A percentile compares a stretch with the other conserved stretches of the same genome.
Conservation (phyloP, 2,329 filamentous ascomycete genomes). For the Aureobasidium sp. region DNA sequence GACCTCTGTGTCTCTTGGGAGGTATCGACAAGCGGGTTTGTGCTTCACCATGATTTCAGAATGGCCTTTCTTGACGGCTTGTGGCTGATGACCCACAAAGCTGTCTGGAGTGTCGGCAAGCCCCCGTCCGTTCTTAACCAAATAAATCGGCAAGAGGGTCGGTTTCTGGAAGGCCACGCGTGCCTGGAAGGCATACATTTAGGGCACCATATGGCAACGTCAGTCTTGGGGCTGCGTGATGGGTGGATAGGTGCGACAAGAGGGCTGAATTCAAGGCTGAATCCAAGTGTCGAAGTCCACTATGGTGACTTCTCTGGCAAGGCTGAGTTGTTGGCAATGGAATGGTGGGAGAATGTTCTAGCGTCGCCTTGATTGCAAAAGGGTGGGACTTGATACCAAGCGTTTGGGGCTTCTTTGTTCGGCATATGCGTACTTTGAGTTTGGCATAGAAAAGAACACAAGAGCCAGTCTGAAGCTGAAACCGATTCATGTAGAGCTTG, state of each 20-base stretch:
- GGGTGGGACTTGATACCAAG: background rate
- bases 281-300: background rate
- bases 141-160: background rate
- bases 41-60: constrained; percentile 3
- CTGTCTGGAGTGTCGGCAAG: background rate
- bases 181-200: background rate
- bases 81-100: background rate
- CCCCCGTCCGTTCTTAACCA: background rate
- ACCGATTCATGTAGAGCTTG: background rate
- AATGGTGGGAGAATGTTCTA: constrained; percentile 9
- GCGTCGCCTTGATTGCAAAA: background rate
- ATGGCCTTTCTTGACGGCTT: background rate
- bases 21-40: background rate
- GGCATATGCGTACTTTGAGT: background rate
- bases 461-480: background rate
- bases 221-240: background rate
- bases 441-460: background rate
- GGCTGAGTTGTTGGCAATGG: background rate
- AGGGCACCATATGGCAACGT: background rate
- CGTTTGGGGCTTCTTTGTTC: background rate
- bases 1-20: background rate
- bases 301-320: background rate
- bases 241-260: background rate
- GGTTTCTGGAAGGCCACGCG: background rate
- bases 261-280: background rate